Conservation (phyloP, 768 basidiomycete species). For the Trametes cinnabarina region DNA sequence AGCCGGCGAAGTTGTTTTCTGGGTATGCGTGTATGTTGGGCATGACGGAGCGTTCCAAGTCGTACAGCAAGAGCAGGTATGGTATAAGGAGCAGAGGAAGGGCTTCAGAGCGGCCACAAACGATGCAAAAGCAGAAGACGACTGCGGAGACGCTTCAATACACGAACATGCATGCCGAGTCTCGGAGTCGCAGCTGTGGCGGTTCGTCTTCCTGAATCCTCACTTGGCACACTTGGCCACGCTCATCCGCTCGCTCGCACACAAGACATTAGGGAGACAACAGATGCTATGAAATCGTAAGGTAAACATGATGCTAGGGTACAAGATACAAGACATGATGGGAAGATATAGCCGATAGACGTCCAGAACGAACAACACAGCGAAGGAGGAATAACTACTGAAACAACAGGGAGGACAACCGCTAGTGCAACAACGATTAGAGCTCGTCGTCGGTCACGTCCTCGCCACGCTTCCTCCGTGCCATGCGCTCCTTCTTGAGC, state of each 20-base stretch:
- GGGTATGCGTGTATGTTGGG: constrained; percentile 12
- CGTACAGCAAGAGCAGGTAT: constrained; percentile 5
- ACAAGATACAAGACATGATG: constrained; percentile 25
- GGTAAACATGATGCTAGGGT: constrained; percentile 23
- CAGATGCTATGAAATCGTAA: constrained; percentile 21
- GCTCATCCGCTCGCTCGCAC: background rate
- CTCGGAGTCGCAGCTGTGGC: constrained; percentile 2
- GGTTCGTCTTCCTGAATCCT: constrained; percentile 6
- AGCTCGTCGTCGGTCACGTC: constrained; percentile 64
- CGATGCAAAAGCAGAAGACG: background rate
- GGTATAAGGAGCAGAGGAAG: constrained; percentile 5
- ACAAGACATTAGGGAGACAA: background rate
- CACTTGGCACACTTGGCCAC: constrained; percentile 8
- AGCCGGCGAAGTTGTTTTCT: constrained; percentile 25
- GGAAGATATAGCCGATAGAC: constrained; percentile 21
- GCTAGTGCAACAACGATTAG: constrained; percentile 29
- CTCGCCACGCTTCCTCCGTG: constrained; percentile 83
- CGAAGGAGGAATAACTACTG: constrained; percentile 22
- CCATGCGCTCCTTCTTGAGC: constrained; percentile 95
- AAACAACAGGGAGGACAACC: constrained; percentile 15
- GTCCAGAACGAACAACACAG: constrained; percentile 25
- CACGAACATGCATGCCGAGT: constrained; percentile 6
- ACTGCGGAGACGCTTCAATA: background rate
- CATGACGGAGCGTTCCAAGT: constrained; percentile 17
- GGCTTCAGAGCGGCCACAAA: background rate